Base-by-base conservation (phyloP, 2,329 filamentous ascomycete genomes). In the Anthostomella pinea region DNA sequence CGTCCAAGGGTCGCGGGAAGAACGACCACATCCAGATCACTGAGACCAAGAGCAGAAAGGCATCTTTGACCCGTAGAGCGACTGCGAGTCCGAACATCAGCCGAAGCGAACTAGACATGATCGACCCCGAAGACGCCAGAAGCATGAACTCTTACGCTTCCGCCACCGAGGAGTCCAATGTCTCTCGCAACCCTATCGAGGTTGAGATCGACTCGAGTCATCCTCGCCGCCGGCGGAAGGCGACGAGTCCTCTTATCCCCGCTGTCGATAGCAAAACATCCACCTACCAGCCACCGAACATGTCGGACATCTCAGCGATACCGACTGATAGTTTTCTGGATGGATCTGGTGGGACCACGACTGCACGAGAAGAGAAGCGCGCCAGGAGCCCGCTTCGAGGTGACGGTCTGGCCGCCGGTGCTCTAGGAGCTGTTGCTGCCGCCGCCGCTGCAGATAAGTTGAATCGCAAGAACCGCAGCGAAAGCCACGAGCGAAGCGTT, bases 1-100 rank as follows among this genome's bases (percentile, higher is more conserved):
- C 90, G 10, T 88, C 85, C 53, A 82, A 79, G 60, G 79, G 74
- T 59, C 66, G 71, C 46, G 60, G 67, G 8, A 75, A 70, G 51
- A 80, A 80, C 63, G 87, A 90, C 58, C 87, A 86, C 57, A 83
- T 95, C 44, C 83, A 93, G 64, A 89, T 95, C 60, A 94, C 87
- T 38, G 86, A 93, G 64, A 83, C 83, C 38, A 84, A 80, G 59
- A 79, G 80, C 46, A 79, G 85, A 53, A 90, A 84, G 64, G 75
- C 83, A 13, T 87, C 74, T 6, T 40, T 66, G 48, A 54, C 59
- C 24, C 68, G 70, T 37, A 70, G 68, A 17, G 51, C 56, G 2
- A 42, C 46, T 25, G 35, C 52, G 19, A 51, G 34, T 31, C 47
- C 77, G 2, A 82, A 80, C 59, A 79, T 77, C 25, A 73, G 77